Percentiles rank a stretch among this genome's conserved stretches.
Conservation (phyloP, 1,139 yeast genomes). For the Nakaseomyces sp. region DNA sequence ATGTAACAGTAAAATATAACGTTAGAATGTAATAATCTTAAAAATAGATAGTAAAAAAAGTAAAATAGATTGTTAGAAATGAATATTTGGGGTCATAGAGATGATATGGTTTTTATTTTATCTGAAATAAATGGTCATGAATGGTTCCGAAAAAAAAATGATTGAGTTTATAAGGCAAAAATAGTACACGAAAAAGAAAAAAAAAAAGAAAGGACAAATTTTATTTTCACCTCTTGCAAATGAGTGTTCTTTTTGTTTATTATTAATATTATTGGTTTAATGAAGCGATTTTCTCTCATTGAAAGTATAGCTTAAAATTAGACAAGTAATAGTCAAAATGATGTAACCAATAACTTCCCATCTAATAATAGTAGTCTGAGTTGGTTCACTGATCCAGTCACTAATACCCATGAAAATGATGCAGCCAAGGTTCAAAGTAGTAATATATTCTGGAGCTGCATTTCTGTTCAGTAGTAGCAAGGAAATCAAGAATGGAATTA, state of each 20-base stretch:
- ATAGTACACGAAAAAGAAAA: not conserved
- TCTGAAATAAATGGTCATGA: slow-evolving; percentile 3
- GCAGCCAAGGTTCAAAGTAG: slow-evolving; percentile 23
- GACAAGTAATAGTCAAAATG: slow-evolving; percentile 21
- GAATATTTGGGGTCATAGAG: slow-evolving; percentile 3
- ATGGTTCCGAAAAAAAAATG: not conserved
- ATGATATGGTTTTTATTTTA: not conserved
- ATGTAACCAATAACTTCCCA: slow-evolving; percentile 29
- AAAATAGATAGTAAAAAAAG: not conserved
- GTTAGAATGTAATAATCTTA: not conserved
- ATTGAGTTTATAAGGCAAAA: not conserved
- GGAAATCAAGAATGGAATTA: slow-evolving; percentile 20
- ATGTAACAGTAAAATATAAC: not conserved
- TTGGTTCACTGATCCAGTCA: slow-evolving; percentile 27
- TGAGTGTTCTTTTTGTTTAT: not conserved
- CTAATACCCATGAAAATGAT: slow-evolving; percentile 26
- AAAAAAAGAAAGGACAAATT: not conserved
- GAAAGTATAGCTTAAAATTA: slow-evolving; percentile 17
- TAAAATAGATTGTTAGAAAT: not conserved
- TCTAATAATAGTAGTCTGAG: slow-evolving; percentile 25
- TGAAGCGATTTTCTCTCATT: slow-evolving; percentile 4
- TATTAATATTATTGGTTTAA: too few relatives aligned
- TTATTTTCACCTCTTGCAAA: not conserved
- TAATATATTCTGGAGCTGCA: slow-evolving; percentile 21
- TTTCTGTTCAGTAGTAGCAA: slow-evolving; percentile 18